Evolutionary conservation across 805 yeast genomes (phyloP).

Genomic region (Schizosaccharomyces pombe): DNA sequence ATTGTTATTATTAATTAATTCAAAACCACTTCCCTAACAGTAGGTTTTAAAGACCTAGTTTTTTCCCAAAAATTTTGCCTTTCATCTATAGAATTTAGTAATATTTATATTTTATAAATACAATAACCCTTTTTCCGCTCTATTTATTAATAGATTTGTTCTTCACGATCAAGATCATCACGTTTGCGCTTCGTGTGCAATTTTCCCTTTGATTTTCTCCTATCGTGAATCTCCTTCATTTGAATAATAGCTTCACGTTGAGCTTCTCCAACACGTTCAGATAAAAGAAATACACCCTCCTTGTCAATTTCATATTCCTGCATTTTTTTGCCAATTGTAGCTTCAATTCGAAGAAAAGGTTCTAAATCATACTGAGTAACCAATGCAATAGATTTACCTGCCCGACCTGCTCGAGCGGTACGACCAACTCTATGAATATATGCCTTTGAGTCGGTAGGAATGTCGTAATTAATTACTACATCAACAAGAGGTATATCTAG

Average conservation of each 20-base stretch:
- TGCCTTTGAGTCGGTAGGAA: constrained; percentile 92
- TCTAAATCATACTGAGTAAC: constrained; percentile 91
- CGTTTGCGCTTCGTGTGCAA: constrained; percentile 20
- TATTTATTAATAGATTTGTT: constrained; percentile 9
- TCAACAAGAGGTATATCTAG: constrained; percentile 96
- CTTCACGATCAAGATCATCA: constrained; percentile 27
- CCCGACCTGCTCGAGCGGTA: constrained; percentile 82
- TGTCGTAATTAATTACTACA: constrained; percentile 87
- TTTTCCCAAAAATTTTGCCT: too few species aligned
- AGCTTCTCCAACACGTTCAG: constrained; percentile 77
- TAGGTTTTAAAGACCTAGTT: too few species aligned
- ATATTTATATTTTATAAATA: too few species aligned
- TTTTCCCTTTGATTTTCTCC: constrained; percentile 11
- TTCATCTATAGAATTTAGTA: too few species aligned
- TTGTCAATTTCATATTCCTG: constrained; percentile 65
- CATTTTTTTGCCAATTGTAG: constrained; percentile 58
- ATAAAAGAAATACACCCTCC: constrained; percentile 51
- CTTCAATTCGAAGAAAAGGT: constrained; percentile 66
- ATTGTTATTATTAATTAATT: too few species aligned
- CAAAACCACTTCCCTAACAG: too few species aligned
- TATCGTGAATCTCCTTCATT: constrained; percentile 36
- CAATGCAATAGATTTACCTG: constrained; percentile 66
- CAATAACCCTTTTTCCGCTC: background rate
- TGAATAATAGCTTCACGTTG: constrained; percentile 68
- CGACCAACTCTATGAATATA: constrained; percentile 96